Evolutionary conservation across 495 filamentous ascomycete genomes (phyloP).

Genomic region (Penicillium psychrofluorescens): DNA sequence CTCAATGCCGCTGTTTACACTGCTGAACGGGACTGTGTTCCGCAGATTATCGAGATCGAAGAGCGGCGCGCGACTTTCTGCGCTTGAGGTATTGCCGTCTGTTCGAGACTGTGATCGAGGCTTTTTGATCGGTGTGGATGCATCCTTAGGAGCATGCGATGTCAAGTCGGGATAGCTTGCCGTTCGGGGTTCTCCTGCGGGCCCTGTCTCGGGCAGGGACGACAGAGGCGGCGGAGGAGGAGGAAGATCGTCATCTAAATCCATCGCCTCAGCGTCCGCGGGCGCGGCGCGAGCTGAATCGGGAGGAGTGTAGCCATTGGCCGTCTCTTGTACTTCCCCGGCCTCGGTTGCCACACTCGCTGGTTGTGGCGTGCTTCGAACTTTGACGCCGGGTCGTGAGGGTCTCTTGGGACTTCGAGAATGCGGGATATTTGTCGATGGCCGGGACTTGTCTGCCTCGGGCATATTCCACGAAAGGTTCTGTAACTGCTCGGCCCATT

Average conservation of each 20-base stretch:
- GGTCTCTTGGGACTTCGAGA: constrained; percentile 32
- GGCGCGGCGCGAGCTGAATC: constrained; percentile 5
- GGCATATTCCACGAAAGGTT: constrained; percentile 46
- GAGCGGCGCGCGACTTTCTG: constrained; percentile 26
- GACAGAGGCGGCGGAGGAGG: constrained; percentile 4
- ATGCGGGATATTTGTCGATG: constrained; percentile 20
- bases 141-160: constrained; percentile 7
- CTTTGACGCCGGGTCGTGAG: constrained; percentile 17
- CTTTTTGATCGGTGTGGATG: constrained; percentile 13
- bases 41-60: constrained; percentile 57
- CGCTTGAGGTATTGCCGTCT: constrained; percentile 36
- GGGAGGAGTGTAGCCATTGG: constrained; percentile 10
- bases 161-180: constrained; percentile 14
- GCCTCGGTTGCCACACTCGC: constrained; percentile 35
- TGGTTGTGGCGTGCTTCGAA: constrained; percentile 22
- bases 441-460: constrained; percentile 21
- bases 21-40: constrained; percentile 58
- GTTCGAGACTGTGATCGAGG: constrained; percentile 15
- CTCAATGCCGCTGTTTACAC: constrained; percentile 47
- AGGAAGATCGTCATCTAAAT: constrained; percentile 38
- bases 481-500: constrained; percentile 61
- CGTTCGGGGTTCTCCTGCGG: background rate
- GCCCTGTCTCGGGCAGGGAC: constrained; percentile 2
- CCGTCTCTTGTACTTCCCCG: constrained; percentile 30
- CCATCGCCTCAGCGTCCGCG: constrained; percentile 37